Conservation (phyloP, 257 asterid genomes). For the Knoxia roxburghii region DNA sequence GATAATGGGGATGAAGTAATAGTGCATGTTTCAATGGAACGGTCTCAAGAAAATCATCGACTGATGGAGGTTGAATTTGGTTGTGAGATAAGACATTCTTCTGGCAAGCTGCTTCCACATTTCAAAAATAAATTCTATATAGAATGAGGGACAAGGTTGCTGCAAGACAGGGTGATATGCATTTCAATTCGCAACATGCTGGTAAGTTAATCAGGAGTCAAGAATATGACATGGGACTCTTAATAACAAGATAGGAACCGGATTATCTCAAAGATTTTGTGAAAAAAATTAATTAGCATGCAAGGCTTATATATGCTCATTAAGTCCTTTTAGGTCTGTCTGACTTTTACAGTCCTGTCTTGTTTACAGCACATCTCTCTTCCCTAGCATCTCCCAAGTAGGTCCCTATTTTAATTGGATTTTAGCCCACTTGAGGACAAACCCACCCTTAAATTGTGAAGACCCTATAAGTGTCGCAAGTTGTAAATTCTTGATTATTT, state of each 20-base stretch:
- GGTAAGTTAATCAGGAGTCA: neutral
- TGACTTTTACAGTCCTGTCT: neutral
- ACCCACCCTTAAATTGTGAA: neutral
- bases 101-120: constrained; percentile 46
- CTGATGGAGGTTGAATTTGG: constrained; percentile 69
- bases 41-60: constrained; percentile 80
- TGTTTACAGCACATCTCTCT: neutral
- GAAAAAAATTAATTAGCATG: neutral
- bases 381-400: neutral
- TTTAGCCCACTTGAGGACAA: too few relatives aligned
- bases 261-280: neutral
- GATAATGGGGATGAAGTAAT: constrained; percentile 44
- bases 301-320: neutral
- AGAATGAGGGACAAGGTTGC: constrained; percentile 44
- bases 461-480: neutral
- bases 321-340: neutral
- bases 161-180: constrained; percentile 11
- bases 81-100: constrained; percentile 47
- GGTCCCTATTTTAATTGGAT: neutral
- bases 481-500: neutral
- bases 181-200: neutral
- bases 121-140: constrained; percentile 53
- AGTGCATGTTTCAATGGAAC: constrained; percentile 52
- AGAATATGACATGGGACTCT: neutral
- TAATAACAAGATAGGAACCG: neutral